Percentiles rank a stretch among this genome's conserved stretches.
Conservation (phyloP, 164 flowering plant genomes). For the Chloranthus sessilifolius region DNA sequence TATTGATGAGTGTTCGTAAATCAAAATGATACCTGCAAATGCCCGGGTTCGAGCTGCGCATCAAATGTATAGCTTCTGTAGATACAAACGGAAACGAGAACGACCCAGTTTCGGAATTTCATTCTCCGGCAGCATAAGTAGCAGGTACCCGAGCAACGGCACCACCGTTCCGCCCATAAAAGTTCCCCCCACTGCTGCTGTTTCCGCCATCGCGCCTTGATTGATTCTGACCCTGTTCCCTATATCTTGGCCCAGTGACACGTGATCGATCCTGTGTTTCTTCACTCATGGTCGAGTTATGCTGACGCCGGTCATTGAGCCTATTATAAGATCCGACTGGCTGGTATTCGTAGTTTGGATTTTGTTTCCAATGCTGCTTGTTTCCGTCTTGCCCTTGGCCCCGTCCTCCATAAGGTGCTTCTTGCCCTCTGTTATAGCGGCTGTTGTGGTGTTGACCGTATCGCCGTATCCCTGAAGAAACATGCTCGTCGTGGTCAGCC, state of each 20-base stretch:
- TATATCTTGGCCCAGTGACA: constrained; percentile 32
- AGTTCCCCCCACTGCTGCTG: constrained; percentile 55
- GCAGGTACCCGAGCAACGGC: constrained; percentile 22
- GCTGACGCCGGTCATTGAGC: constrained; percentile 14
- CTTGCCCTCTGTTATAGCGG: constrained; percentile 45
- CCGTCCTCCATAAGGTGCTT: constrained; percentile 41
- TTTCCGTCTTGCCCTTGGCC: constrained; percentile 36
- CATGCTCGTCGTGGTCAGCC: constrained; percentile 31
- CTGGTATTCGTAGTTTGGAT: constrained; percentile 69
- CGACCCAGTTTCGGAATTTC: constrained; percentile 3
- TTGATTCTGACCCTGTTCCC: constrained; percentile 57
- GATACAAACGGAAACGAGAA: too few relatives aligned
- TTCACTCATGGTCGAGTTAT: neutral
- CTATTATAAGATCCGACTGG: constrained; percentile 50
- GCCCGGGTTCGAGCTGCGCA: too few relatives aligned
- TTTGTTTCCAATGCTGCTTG: constrained; percentile 42
- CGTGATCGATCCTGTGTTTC: constrained; percentile 32
- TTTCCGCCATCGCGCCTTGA: too few relatives aligned
- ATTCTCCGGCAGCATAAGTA: constrained; percentile 23
- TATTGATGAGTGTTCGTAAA: too few relatives aligned
- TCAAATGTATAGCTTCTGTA: too few relatives aligned
- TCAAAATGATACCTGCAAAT: too few relatives aligned
- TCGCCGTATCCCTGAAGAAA: constrained; percentile 42
- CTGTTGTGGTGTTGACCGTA: constrained; percentile 44
- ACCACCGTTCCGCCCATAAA: constrained; percentile 35